Evolutionary conservation across 257 asterid genomes (phyloP).

Genomic region (Solanum bukasovii): DNA sequence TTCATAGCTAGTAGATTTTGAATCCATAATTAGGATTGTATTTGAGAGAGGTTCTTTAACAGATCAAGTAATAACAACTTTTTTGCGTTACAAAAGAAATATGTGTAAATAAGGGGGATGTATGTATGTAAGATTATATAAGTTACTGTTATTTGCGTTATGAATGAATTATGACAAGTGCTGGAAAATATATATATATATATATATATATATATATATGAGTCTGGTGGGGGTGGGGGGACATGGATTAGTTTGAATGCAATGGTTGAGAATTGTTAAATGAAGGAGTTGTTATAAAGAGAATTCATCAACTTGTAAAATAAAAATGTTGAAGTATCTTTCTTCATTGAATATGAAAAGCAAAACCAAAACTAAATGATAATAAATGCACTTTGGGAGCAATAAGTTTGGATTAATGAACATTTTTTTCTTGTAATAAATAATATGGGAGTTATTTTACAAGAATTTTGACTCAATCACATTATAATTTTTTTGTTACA

Average conservation of each 20-base stretch:
- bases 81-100: neutral
- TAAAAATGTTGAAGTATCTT: neutral
- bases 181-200: neutral
- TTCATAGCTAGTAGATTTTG: constrained; percentile 16
- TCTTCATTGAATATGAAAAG: neutral
- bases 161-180: neutral
- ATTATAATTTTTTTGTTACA: too few species aligned
- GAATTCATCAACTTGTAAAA: neutral
- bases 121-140: neutral
- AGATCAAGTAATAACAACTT: neutral
- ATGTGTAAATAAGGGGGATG: neutral
- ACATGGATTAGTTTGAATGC: neutral
- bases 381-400: neutral
- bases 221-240: neutral
- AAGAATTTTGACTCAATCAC: neutral
- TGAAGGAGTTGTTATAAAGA: neutral
- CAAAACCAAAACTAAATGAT: neutral
- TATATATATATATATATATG: neutral
- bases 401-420: neutral
- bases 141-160: neutral
- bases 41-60: neutral
- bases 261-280: neutral
- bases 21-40: constrained; percentile 17
- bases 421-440: neutral
- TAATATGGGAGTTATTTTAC: too few species aligned